phyloP scores from a whole-genome alignment of 805 yeast genomes.

The Myxozyma melibiosi region DNA sequence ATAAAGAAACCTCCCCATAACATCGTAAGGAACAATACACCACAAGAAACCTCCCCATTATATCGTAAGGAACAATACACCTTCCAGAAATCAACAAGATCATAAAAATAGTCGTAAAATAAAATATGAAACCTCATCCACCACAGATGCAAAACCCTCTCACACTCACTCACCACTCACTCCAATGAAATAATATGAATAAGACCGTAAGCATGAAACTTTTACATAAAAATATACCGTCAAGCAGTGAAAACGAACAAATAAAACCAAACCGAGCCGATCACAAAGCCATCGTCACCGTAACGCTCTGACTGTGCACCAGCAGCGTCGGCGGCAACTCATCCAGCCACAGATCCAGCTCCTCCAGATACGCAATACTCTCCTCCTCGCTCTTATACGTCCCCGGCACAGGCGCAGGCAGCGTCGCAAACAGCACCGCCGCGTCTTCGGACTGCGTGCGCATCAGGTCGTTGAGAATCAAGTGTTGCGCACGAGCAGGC shows the following conservation, averaged over 20 bases:
- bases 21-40: too few relatives aligned
- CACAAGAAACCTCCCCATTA: too few relatives aligned
- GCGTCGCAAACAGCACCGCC: slow-evolving; percentile 79
- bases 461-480: slow-evolving; percentile 88
- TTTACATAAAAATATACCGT: too few relatives aligned
- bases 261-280: not conserved
- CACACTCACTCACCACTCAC: not conserved
- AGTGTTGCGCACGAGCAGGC: slow-evolving; percentile 90
- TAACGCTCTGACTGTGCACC: slow-evolving; percentile 89
- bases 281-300: slow-evolving; percentile 89
- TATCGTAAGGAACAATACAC: not conserved
- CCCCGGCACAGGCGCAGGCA: slow-evolving; percentile 86
- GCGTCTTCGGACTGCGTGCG: slow-evolving; percentile 60
- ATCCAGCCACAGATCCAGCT: slow-evolving; percentile 77
- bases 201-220: not conserved
- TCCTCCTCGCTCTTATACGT: slow-evolving; percentile 71
- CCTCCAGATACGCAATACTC: slow-evolving; percentile 72
- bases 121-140: too few relatives aligned
- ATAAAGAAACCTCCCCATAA: too few relatives aligned
- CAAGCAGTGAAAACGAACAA: not conserved
- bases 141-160: too few relatives aligned
- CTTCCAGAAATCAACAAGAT: too few relatives aligned
- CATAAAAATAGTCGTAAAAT: too few relatives aligned
- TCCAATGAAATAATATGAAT: not conserved
- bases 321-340: slow-evolving; percentile 81